Evolutionary conservation across 2,329 filamentous ascomycete species (phyloP), one percentile per base, ranked within the genome.

Genomic region (Penicillium sp.): DNA sequence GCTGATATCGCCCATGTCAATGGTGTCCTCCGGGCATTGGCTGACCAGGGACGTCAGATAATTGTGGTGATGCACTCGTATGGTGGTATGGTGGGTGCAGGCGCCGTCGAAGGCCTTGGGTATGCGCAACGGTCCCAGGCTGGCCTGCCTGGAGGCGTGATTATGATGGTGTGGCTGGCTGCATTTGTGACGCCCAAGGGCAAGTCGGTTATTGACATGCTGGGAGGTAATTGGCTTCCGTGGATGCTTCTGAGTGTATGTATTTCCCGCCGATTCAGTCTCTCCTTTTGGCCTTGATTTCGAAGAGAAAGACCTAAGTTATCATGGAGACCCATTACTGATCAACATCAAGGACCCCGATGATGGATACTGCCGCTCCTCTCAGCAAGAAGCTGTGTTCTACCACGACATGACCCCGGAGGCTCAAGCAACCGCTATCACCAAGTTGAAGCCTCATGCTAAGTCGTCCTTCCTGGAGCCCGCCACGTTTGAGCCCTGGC

Each of bases 161-260:
- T 73, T 33, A 70, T 69, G 52, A 57, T 75, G 11, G 65, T 71
- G 11, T 75, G 70, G 61, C 64, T 74, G 60, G 68, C 71, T 48
- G 72, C 72, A 0, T 78, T 78, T 57, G 71, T 77, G 3, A 62
- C 72, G 10, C 71, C 73, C 3, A 70, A 73, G 58, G 76, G 75
- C 0, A 53, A 68, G 22, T 70, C 67, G 22, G 57, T 77, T 37
- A 49, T 66, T 26, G 71, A 73, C 57, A 67, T 69, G 46, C 46
- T 73, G 19, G 67, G 69, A 40, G 69, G 68, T 4, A 49, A 68
- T 1, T 65, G 64, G 52, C 66, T 70, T 40, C 61, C 66, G 1
- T 75, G 75, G 72, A 65, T 69, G 64, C 10, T 58, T 4, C 68
- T 66, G 37, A 66, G 67, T 22, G 57, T 73, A 30, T 8, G 52